Evolutionary conservation across 2,329 filamentous ascomycete genomes (phyloP).

Genomic region (Ustilaginoidea virens): DNA sequence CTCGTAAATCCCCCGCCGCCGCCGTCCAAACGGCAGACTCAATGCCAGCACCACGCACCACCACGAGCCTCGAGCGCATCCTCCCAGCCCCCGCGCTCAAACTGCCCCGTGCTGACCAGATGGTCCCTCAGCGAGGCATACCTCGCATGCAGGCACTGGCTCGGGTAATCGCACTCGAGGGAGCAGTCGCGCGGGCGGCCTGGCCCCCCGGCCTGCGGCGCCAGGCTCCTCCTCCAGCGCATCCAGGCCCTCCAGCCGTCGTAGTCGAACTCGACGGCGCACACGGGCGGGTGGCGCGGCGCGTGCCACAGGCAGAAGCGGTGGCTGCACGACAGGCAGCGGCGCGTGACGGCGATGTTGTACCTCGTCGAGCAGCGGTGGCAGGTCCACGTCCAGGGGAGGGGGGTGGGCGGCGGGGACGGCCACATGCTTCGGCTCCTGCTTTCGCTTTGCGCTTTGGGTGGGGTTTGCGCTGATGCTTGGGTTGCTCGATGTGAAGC

Average conservation of each 20-base stretch:
- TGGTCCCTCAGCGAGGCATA: neutral
- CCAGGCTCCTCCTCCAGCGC: neutral
- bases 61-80: no score
- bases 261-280: constrained; percentile 18
- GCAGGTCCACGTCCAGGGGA: constrained; percentile 19
- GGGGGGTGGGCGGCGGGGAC: constrained; percentile 3
- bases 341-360: constrained; percentile 17
- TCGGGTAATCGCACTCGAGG: constrained; percentile 11
- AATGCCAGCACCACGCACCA: no score
- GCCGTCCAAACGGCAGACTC: no score
- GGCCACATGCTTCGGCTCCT: no score
- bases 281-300: constrained; percentile 6
- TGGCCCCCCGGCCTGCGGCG: neutral
- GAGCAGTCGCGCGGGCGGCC: constrained; percentile 9
- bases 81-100: no score
- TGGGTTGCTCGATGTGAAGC: no score
- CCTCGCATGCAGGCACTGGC: constrained; percentile 8
- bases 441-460: no score
- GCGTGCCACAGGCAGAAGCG: constrained; percentile 14
- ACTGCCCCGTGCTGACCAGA: neutral
- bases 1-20: no score
- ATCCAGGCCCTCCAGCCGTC: constrained; percentile 2
- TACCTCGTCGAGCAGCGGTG: constrained; percentile 14
- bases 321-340: constrained; percentile 24
- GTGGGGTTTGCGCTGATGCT: no score